Base-by-base conservation (phyloP, 1,139 yeast genomes). In the Pichia sp. region DNA sequence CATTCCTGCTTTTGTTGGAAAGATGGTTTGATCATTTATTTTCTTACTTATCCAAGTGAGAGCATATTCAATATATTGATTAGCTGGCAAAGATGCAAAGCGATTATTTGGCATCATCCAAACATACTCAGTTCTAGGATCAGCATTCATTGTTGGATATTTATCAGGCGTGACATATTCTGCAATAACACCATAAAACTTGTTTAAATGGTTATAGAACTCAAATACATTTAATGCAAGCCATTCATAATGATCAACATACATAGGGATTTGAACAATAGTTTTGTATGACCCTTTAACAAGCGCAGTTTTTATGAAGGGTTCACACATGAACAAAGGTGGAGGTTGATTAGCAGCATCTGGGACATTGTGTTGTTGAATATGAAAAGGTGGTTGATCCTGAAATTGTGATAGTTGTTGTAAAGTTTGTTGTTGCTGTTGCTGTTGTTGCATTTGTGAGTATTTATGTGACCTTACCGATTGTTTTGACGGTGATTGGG, bases 211-310 rank as follows among this genome's bases (percentile, higher is more conserved):
- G 43, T 86, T 83, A 67, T 81, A 88, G 53, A 86, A 77, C 62
- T 91, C 98, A 63, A 89, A 89, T 10, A 87, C 79, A 59, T 89
- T 91, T 41, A 93, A 72, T 1, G 97, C 96, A 19, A 91, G 70
- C 99, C 99, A 91, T 61, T 91, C 99, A 39, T 89, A 85, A 48
- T 77, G 72, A 57, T 93, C 97, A 20, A 93, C 97, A 57, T 89
- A 91, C 59, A 86, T 87, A 20, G 99, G 98, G 24, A 87, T 70
- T 60, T 86, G 95, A 2, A 91, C 97, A 50, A 91, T 91, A 1
- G 98, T 89, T 56, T 85, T 88, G 67, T 88, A 93, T 1, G 95
- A 85, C n/a, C 99, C 99, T 57, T 91, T 91, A 26, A 93, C 98
- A 35, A 91, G 69, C 0, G 97, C 95, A 0, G 96, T 86, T 48